Evolutionary conservation across 495 filamentous ascomycete genomes (phyloP).

Genomic region (Aspergillus coremiiformis): DNA sequence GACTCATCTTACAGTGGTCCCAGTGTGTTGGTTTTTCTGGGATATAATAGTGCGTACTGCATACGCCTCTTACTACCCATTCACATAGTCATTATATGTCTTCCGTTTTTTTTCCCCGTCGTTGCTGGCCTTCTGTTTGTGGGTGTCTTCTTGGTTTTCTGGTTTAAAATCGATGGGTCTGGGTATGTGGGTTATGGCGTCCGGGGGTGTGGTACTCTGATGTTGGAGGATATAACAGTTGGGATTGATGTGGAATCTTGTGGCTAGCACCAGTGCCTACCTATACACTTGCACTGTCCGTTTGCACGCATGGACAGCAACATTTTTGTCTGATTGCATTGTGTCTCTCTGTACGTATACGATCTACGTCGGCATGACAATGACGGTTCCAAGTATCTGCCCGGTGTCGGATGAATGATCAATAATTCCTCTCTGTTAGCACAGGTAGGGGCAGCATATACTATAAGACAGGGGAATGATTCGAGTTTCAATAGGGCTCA

Average conservation of each 20-base stretch:
- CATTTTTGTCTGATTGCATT: slow-evolving; percentile 2
- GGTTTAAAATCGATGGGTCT: slow-evolving; percentile 10
- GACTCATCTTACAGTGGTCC: neutral
- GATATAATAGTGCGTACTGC: slow-evolving; percentile 14
- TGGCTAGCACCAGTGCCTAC: slow-evolving; percentile 4
- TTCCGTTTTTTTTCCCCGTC: neutral
- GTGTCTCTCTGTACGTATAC: slow-evolving; percentile 18
- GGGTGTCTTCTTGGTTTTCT: slow-evolving; percentile 9
- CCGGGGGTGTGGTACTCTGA: slow-evolving; percentile 10
- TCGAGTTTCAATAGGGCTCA: too few species aligned
- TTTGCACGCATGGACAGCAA: neutral
- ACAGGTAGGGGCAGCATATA: too few species aligned
- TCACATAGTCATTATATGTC: slow-evolving; percentile 5
- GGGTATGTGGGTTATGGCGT: slow-evolving; percentile 13
- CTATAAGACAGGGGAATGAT: too few species aligned
- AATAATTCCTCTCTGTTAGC: too few species aligned
- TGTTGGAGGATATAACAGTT: slow-evolving; percentile 12
- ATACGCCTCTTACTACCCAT: slow-evolving; percentile 3
- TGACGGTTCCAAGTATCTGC: slow-evolving; percentile 2
- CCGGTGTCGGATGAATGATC: too few species aligned
- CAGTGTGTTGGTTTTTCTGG: neutral
- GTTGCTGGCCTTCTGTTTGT: slow-evolving; percentile 1
- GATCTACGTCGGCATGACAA: slow-evolving; percentile 22
- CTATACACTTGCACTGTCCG: neutral
- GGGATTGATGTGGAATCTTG: slow-evolving; percentile 7